phyloP scores from a whole-genome alignment of 805 yeast species.

The Candida taoyuanica region DNA sequence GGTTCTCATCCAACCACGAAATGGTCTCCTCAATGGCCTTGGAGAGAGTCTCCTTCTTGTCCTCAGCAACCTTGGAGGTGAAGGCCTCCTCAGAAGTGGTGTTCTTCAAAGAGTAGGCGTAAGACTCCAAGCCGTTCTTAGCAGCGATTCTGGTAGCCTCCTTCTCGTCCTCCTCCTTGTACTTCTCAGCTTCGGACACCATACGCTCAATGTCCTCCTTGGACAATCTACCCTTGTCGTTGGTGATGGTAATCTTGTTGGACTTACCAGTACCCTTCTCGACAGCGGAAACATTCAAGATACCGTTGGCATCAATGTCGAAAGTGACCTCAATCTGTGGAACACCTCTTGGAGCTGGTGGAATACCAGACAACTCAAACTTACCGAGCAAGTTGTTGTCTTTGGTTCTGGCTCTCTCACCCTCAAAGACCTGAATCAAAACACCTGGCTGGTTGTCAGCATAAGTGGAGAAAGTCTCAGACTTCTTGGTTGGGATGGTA shows the following conservation, averaged over 20 bases:
- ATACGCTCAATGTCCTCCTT: constrained; percentile 97
- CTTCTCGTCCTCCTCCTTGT: constrained; percentile 92
- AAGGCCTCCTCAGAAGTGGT: constrained; percentile 68
- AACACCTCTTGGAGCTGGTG: constrained; percentile 98
- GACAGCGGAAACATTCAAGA: constrained; percentile 90
- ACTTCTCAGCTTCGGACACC: constrained; percentile 97
- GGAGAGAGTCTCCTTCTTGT: constrained; percentile 62
- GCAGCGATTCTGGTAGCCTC: constrained; percentile 91
- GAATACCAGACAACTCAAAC: constrained; percentile 93
- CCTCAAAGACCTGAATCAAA: constrained; percentile 93
- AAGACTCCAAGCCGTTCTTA: constrained; percentile 94
- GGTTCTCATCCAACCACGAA: constrained; percentile 89
- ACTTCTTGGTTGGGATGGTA: constrained; percentile 95
- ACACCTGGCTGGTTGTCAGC: constrained; percentile 99
- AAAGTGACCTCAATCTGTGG: constrained; percentile 98
- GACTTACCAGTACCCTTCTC: constrained; percentile 99
- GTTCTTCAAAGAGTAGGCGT: constrained; percentile 89
- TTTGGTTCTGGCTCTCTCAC: constrained; percentile 95
- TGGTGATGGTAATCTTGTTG: constrained; percentile 95
- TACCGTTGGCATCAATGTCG: constrained; percentile 96
- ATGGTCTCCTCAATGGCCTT: constrained; percentile 83
- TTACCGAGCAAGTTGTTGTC: constrained; percentile 97
- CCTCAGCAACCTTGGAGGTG: constrained; percentile 73
- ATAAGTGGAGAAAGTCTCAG: constrained; percentile 93
- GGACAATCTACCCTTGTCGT: constrained; percentile 97